These are phyloP conservation scores for Hordeum pubiflorum DNA, from an alignment of 202 grass and related monocot species.

Conservation along the genomic window DNA sequence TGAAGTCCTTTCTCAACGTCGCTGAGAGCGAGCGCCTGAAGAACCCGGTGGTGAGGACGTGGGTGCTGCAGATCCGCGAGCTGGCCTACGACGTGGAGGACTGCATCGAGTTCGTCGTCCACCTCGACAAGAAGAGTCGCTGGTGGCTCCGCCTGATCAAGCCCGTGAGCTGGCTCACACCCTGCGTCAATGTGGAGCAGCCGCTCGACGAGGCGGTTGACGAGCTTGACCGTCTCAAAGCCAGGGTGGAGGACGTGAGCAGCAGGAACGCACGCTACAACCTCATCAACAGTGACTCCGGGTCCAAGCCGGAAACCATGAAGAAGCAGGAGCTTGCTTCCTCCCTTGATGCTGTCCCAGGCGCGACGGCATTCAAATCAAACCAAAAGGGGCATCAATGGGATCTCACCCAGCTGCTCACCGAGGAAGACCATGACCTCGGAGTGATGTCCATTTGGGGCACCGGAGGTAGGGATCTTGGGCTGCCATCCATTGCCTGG, in stretches of 20 bases:
- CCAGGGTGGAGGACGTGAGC: neutral
- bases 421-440: neutral
- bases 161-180: neutral
- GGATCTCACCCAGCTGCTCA: neutral
- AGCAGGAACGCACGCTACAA: neutral
- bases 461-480: neutral
- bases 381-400: too few species aligned
- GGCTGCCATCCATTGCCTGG: neutral
- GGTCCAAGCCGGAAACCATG: too few species aligned
- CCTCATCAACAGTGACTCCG: neutral
- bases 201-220: neutral
- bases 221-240: neutral
- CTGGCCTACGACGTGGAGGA: conserved; percentile 6
- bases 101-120: neutral
- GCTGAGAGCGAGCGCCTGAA: neutral
- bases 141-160: neutral
- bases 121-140: neutral
- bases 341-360: too few species aligned
- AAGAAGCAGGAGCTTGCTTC: too few species aligned
- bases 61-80: conserved; percentile 10
- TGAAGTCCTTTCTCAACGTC: conserved; percentile 11
- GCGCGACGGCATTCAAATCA: neutral
- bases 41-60: neutral
- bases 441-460: neutral
- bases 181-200: too few species aligned